A percentile compares a stretch with the other conserved stretches of the same genome.
Evolutionary conservation across 768 basidiomycete genomes (phyloP).

Genomic region (Boletellus sp.): DNA sequence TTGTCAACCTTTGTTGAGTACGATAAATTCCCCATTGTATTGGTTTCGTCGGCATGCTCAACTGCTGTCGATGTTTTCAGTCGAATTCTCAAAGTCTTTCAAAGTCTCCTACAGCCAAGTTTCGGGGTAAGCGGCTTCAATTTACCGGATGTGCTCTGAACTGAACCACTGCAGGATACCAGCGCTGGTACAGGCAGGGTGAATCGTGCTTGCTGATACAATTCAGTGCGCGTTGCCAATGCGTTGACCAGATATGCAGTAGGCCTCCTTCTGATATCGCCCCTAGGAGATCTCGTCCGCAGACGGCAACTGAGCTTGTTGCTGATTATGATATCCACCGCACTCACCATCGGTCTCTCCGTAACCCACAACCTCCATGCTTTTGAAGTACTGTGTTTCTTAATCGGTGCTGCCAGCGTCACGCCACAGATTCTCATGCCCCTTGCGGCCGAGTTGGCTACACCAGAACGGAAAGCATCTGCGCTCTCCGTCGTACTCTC

Average conservation of each 20-base stretch:
- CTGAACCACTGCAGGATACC: slow-evolving; percentile 46
- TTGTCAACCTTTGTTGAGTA: slow-evolving; percentile 75
- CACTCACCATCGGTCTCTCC: slow-evolving; percentile 69
- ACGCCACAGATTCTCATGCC: slow-evolving; percentile 75
- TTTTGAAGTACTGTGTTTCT: slow-evolving; percentile 66
- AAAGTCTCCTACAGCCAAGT: slow-evolving; percentile 35
- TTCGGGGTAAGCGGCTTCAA: slow-evolving; percentile 25
- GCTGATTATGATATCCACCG: slow-evolving; percentile 49
- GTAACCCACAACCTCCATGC: slow-evolving; percentile 53
- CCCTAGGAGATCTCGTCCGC: slow-evolving; percentile 79
- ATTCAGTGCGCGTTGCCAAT: neutral
- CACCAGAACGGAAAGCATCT: slow-evolving; percentile 64
- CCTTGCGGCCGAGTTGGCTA: slow-evolving; percentile 77
- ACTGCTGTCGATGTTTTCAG: slow-evolving; percentile 8
- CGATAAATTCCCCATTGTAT: slow-evolving; percentile 10
- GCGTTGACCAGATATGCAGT: slow-evolving; percentile 53
- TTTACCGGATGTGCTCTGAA: neutral
- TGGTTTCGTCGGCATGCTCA: neutral
- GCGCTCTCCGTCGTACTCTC: slow-evolving; percentile 74
- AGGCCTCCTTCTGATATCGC: slow-evolving; percentile 72
- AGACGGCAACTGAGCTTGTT: slow-evolving; percentile 66
- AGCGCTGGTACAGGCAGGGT: slow-evolving; percentile 68
- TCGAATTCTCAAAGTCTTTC: slow-evolving; percentile 39
- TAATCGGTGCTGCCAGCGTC: slow-evolving; percentile 69
- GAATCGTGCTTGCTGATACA: slow-evolving; percentile 6